Evolutionary conservation across 2,329 filamentous ascomycete genomes (phyloP), one percentile per base, ranked within the genome.

Genomic region (Fusarium papillatum): DNA sequence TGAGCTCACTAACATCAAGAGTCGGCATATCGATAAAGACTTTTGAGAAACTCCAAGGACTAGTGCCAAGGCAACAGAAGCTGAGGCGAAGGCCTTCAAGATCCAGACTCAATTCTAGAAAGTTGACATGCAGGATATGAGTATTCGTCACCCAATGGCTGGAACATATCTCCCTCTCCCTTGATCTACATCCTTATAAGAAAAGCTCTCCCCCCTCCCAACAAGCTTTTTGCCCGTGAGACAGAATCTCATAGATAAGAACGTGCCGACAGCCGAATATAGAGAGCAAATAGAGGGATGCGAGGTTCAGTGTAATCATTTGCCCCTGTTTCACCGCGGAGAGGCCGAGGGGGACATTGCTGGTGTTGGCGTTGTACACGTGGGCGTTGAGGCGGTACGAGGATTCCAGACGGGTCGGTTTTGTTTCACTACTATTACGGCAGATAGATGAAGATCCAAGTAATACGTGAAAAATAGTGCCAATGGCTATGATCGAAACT

Each of bases 1-100:
- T 50, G 46, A 50, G 46, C 16, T 50, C 46, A 7, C 86, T 88
- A 11, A 88, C 76, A 62, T 88, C 86, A 36, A 89, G 83, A 38
- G 63, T 55, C 2, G 75, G 75, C 75, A 77, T 77, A 7, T 59
- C 41, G 64, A 36, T 43, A 19, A 46, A 10, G 19, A n/a, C 41
- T 29, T 38, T 60, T 4, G 36, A 60, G 34, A 24, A 24, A 9
- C 55, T 38, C 55, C n/a, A 60, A 31, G 19, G 43, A 62, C 36
- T n/a, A 62, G 19, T n/a, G 39, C 39, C 14, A 63, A 31, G 24
- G 24, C 24, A 43, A 43, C 24, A 41, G 19, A 29, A 34, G 38
- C 41, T 17, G n/a, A 63, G 16, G 29, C 26, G 13, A 46, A 34
- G n/a, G 16, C 26, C 8, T 7, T 22, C 2, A 9, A 2, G 22